These are phyloP conservation scores for Acanthamoeba culbertsoni DNA, from an alignment of 208 protist species.

Conservation along the genomic window DNA sequence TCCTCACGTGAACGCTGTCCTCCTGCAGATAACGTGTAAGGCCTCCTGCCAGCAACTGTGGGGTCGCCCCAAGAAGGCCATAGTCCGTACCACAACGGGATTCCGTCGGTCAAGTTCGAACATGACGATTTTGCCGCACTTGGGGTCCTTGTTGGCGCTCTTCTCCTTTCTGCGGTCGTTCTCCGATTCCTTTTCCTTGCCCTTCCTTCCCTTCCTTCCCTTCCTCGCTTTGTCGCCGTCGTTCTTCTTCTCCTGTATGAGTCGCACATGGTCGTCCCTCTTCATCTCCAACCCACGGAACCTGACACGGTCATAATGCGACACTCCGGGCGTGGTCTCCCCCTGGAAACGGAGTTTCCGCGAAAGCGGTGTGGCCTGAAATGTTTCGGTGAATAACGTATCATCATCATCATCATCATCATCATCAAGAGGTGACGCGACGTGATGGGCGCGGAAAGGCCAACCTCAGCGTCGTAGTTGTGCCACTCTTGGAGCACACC, in stretches of 20 bases:
- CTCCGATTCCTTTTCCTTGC: too few species aligned
- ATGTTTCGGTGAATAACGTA: too few species aligned
- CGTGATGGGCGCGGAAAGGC: too few species aligned
- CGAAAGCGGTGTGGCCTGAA: background rate
- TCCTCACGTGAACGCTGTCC: background rate
- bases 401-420: too few species aligned
- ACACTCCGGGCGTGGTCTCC: background rate
- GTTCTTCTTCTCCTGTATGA: background rate
- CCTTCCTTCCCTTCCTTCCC: too few species aligned
- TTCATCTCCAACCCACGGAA: background rate
- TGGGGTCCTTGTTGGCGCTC: too few species aligned
- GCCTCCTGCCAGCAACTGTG: background rate
- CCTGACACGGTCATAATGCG: background rate
- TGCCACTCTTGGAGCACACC: background rate
- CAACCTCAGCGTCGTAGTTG: background rate
- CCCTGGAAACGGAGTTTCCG: background rate
- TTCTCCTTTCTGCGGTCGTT: too few species aligned
- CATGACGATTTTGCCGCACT: background rate
- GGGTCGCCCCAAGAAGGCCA: background rate
- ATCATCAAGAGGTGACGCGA: background rate
- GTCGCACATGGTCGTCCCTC: background rate
- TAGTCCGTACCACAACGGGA: background rate
- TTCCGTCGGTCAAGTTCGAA: background rate
- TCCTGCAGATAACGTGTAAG: background rate
- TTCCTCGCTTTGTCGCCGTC: too few species aligned